A percentile compares a stretch with the other conserved stretches of the same genome.
Evolutionary conservation across 441 rosid genomes (phyloP).

Genomic region (Melastoma candidum): DNA sequence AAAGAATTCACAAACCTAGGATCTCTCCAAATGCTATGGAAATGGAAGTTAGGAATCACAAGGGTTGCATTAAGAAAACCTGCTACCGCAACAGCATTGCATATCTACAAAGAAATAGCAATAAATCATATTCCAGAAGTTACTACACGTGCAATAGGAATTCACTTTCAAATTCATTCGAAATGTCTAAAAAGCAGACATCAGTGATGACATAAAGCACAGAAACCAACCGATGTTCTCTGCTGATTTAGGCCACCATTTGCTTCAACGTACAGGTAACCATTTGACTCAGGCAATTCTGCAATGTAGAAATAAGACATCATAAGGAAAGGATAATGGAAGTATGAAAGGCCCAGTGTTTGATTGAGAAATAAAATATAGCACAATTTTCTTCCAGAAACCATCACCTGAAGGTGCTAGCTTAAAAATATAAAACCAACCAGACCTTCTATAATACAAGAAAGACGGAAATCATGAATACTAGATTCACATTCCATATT

Average conservation of each 20-base stretch:
- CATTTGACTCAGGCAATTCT: conserved; percentile 86
- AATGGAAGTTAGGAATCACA: conserved; percentile 87
- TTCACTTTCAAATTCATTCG: too few relatives aligned
- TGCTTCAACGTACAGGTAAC: conserved; percentile 91
- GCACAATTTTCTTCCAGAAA: background rate
- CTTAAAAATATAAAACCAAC: too few relatives aligned
- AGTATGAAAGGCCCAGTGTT: conserved; percentile 6
- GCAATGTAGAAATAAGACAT: conserved; percentile 10
- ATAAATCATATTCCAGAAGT: conserved; percentile 9
- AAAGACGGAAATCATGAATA: too few relatives aligned
- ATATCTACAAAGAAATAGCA: conserved; percentile 57
- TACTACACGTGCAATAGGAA: background rate
- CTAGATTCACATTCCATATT: too few relatives aligned
- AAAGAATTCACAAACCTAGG: conserved; percentile 61
- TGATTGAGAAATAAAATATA: background rate
- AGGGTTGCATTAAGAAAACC: conserved; percentile 97
- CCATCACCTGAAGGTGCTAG: too few relatives aligned
- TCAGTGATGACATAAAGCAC: conserved; percentile 15
- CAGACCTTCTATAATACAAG: too few relatives aligned
- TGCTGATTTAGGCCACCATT: conserved; percentile 98
- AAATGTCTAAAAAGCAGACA: background rate
- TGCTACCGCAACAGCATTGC: conserved; percentile 99
- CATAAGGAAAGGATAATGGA: conserved; percentile 5
- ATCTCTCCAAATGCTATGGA: conserved; percentile 96
- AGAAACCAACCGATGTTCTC: conserved; percentile 85